Evolutionary conservation across 2,329 filamentous ascomycete genomes (phyloP).

Genomic region (Chrysoporthe deuterocubensis): DNA sequence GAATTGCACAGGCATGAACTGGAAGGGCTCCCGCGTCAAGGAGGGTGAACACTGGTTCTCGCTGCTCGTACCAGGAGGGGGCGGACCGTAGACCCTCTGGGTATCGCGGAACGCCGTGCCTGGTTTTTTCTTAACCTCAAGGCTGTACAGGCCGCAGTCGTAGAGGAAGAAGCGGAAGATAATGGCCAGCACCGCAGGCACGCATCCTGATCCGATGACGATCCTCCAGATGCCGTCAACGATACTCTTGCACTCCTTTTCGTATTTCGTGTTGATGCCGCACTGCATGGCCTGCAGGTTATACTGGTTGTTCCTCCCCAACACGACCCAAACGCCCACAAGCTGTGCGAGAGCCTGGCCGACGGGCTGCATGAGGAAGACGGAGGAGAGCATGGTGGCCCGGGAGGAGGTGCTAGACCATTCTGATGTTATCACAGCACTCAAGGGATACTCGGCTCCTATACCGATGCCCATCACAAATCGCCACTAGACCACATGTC

Average conservation of each 20-base stretch:
- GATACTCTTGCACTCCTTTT: slow-evolving; percentile 49
- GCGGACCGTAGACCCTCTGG: slow-evolving; percentile 59
- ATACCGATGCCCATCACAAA: slow-evolving; percentile 63
- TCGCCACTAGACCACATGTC: slow-evolving; percentile 45
- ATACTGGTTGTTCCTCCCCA: slow-evolving; percentile 49
- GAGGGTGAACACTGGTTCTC: slow-evolving; percentile 39
- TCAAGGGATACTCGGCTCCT: slow-evolving; percentile 70
- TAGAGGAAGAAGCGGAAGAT: slow-evolving; percentile 70
- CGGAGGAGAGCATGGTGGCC: slow-evolving; percentile 68
- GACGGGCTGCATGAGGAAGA: slow-evolving; percentile 72
- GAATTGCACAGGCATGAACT: slow-evolving; percentile 52
- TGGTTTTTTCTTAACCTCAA: slow-evolving; percentile 67
- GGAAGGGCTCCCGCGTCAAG: slow-evolving; percentile 24
- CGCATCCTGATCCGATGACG: slow-evolving; percentile 66
- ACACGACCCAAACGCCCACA: slow-evolving; percentile 58
- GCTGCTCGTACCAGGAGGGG: slow-evolving; percentile 38
- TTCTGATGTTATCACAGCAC: slow-evolving; percentile 70
- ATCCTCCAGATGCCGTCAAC: slow-evolving; percentile 70
- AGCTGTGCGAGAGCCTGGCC: slow-evolving; percentile 69
- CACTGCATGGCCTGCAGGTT: slow-evolving; percentile 51
- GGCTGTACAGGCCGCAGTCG: slow-evolving; percentile 67
- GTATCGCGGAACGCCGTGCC: slow-evolving; percentile 63
- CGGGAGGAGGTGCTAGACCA: slow-evolving; percentile 66
- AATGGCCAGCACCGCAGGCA: slow-evolving; percentile 66
- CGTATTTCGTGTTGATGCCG: slow-evolving; percentile 49